Evolutionary conservation across 306 rosid genomes (phyloP).

Genomic region (Corylus avellana): DNA sequence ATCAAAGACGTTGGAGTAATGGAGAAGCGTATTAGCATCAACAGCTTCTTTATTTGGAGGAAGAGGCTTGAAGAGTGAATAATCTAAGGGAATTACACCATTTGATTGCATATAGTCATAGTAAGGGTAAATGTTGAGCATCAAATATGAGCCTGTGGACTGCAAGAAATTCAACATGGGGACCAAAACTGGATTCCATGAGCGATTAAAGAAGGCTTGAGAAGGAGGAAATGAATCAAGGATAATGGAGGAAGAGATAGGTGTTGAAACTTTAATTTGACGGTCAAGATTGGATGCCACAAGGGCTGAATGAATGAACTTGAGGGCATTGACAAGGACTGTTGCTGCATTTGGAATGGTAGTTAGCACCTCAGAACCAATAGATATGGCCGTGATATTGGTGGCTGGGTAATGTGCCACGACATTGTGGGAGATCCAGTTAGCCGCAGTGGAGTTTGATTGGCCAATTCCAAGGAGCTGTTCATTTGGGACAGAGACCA

Average conservation of each 20-base stretch:
- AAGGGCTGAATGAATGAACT: conserved; percentile 73
- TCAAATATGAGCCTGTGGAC: conserved; percentile 64
- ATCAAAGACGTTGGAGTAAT: conserved; percentile 83
- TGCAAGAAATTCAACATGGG: conserved; percentile 80
- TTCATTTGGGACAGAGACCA: conserved; percentile 71
- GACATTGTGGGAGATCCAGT: conserved; percentile 80
- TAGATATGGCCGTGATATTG: conserved; percentile 76
- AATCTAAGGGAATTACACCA: conserved; percentile 77
- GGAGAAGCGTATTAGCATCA: conserved; percentile 79
- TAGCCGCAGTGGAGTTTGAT: conserved; percentile 77
- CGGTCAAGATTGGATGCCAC: conserved; percentile 77
- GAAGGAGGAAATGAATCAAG: conserved; percentile 91
- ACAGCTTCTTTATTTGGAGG: conserved; percentile 79
- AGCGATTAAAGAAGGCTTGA: conserved; percentile 78
- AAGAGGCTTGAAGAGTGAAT: conserved; percentile 74
- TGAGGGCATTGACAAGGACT: conserved; percentile 66
- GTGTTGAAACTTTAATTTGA: conserved; percentile 74
- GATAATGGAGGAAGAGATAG: conserved; percentile 71
- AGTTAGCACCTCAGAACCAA: conserved; percentile 76
- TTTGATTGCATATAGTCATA: conserved; percentile 82
- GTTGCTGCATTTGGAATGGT: conserved; percentile 75
- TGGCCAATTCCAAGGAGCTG: conserved; percentile 78
- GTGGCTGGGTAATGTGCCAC: conserved; percentile 86
- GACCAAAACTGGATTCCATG: conserved; percentile 61
- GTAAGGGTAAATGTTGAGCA: conserved; percentile 82